phyloP scores from a whole-genome alignment of 2,329 filamentous ascomycete species.

The Phialophora expanda region DNA sequence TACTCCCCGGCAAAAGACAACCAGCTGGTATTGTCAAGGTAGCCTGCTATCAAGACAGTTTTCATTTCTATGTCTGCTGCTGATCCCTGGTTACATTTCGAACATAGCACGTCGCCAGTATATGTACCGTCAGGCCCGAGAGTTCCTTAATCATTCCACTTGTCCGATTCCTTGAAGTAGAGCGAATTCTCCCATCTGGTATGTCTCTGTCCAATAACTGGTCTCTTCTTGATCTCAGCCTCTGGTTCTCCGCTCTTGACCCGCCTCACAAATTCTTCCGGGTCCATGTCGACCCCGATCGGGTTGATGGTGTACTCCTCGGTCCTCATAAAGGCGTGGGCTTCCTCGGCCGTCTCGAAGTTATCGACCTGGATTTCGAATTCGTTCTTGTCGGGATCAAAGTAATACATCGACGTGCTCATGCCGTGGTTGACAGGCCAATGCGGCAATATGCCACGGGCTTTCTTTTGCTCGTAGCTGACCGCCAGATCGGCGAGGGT shows the following conservation, averaged over 20 bases:
- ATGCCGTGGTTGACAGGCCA: conserved; percentile 57
- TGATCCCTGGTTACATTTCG: too few species aligned
- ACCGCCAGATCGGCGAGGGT: conserved; percentile 45
- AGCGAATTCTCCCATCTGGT: conserved; percentile 12
- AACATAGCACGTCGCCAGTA: too few species aligned
- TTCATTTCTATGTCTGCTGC: too few species aligned
- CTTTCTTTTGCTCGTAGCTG: conserved; percentile 45
- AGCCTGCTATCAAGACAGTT: too few species aligned
- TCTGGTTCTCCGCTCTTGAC: conserved; percentile 3
- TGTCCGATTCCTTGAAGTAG: conserved; percentile 7
- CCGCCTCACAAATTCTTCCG: conserved; percentile 9
- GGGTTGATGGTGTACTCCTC: conserved; percentile 13
- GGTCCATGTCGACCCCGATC: conserved; percentile 20
- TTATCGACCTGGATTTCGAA: conserved; percentile 56
- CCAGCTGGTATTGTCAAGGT: too few species aligned
- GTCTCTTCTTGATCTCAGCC: conserved; percentile 11
- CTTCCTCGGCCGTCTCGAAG: conserved; percentile 38
- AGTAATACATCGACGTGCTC: conserved; percentile 56
- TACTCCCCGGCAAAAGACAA: too few species aligned
- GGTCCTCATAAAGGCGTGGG: conserved; percentile 9
- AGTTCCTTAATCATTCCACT: neutral
- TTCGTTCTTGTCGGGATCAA: conserved; percentile 56
- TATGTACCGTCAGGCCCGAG: too few species aligned
- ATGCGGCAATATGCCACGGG: conserved; percentile 40
- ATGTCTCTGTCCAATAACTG: neutral